Base-by-base conservation (phyloP, 2,329 filamentous ascomycete species). In the Xylaria sp. region DNA sequence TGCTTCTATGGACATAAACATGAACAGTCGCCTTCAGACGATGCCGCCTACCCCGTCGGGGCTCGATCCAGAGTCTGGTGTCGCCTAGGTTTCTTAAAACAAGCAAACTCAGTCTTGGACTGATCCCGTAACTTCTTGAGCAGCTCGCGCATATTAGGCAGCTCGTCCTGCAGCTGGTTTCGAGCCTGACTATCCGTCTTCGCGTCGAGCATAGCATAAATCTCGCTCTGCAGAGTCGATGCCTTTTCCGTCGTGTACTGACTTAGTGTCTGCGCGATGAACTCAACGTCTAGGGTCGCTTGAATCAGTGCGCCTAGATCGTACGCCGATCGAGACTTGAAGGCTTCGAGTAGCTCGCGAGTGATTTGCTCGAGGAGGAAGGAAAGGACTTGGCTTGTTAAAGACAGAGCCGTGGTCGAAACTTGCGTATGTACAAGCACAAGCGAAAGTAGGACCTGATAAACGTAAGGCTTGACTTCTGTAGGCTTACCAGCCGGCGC, bases 261-360 rank as follows among this genome's bases (percentile, higher is more conserved):
- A 70, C 89, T 92, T 41, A 99, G 87, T 5, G 95, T 98, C 83
- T 99, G 96, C 0, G 94, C 93, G 66, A 98, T 91, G 78, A 99
- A 98, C 81, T 99, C 96, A 1, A 98, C 94, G 77, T 99, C 96
- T 0, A 99, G 88, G 0, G 96, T 99, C 1, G 97, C 97, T 82
- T 99, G 97, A 91, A 98, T 97, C 60, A 99, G 88, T 7, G 92
- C 91, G 5, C 91, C 86, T 0, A 99, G 89, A 1, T 90, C 87
- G 81, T 96, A 98, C 23, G 84, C 85, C 4, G 85, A 80, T 7
- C 91, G 89, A 44, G 84, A 79, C 52, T 79, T 84, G 85, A 98
- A 97, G 0, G 93, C 91, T 34, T 91, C 88, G 18, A 98, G 89
- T n/a, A 98, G 89, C 70, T 94, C 90, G 6, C 87, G 83, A 12